Percentiles rank a stretch among this genome's conserved stretches.
phyloP scores from a whole-genome alignment of 169 alveolate species.

The Eimeria praecox region DNA sequence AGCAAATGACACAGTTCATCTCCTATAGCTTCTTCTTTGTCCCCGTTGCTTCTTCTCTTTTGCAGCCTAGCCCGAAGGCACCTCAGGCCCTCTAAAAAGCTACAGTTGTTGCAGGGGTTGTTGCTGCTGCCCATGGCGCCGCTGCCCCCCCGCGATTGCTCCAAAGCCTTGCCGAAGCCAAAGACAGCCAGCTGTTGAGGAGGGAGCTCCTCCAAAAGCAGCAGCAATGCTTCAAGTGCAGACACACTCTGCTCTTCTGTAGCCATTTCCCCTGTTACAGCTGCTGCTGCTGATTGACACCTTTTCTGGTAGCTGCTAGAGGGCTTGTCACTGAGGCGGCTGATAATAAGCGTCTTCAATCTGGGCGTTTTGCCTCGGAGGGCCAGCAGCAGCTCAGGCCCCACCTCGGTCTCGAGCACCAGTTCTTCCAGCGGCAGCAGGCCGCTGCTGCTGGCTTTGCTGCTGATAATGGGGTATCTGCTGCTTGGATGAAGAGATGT shows the following conservation, averaged over 20 bases:
- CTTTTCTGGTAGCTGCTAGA: neutral
- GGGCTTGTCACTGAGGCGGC: neutral
- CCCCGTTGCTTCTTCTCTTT: neutral
- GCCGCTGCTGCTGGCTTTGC: slow-evolving; percentile 18
- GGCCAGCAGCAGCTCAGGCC: slow-evolving; percentile 27
- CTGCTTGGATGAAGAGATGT: neutral
- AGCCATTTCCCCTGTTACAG: neutral
- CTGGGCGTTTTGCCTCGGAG: slow-evolving; percentile 39
- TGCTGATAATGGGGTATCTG: neutral
- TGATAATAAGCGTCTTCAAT: slow-evolving; percentile 8
- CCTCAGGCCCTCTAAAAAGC: neutral
- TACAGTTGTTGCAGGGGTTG: slow-evolving; percentile 10
- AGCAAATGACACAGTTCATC: slow-evolving; percentile 11
- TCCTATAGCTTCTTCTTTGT: slow-evolving; percentile 18
- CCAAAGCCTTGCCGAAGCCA: slow-evolving; percentile 9
- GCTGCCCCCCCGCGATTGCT: neutral
- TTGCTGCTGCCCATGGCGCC: neutral
- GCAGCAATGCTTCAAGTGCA: slow-evolving; percentile 60
- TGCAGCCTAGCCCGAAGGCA: neutral
- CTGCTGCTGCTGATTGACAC: neutral
- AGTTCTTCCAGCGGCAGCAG: slow-evolving; percentile 52
- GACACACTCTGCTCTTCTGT: neutral
- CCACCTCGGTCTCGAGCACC: slow-evolving; percentile 31
- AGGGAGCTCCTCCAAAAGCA: slow-evolving; percentile 33
- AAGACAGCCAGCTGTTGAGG: slow-evolving; percentile 54